These are phyloP conservation scores for Blastobotrys parvus DNA, from an alignment of 805 yeast species.

Conservation along the genomic window DNA sequence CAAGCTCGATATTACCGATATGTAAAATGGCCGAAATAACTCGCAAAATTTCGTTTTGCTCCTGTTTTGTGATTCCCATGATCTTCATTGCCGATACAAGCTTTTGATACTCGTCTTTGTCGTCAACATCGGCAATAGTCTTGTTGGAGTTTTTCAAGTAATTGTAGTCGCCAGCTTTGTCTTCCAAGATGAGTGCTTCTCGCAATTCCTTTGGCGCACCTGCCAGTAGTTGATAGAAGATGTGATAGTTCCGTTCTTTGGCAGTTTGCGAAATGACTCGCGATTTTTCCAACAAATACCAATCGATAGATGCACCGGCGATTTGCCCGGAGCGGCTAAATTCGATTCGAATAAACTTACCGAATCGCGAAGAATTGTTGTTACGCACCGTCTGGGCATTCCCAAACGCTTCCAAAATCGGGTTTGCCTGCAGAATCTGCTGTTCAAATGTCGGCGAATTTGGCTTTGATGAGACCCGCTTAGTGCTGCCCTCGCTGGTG, in stretches of 20 bases:
- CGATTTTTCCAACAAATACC: constrained; percentile 90
- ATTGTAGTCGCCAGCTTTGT: constrained; percentile 41
- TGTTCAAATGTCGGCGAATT: constrained; percentile 51
- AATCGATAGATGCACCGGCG: constrained; percentile 85
- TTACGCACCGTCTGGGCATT: constrained; percentile 93
- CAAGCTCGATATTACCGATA: constrained; percentile 76
- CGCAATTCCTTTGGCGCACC: constrained; percentile 47
- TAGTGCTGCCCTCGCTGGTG: constrained; percentile 32
- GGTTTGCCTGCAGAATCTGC: constrained; percentile 88
- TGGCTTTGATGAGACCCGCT: constrained; percentile 18
- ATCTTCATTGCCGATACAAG: constrained; percentile 59
- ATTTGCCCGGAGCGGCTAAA: constrained; percentile 57
- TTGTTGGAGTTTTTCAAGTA: constrained; percentile 52
- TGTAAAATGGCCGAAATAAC: constrained; percentile 70
- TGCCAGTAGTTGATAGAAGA: constrained; percentile 76
- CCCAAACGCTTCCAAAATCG: constrained; percentile 92
- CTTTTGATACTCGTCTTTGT: constrained; percentile 54
- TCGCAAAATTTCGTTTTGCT: constrained; percentile 51
- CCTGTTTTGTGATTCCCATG: constrained; percentile 57
- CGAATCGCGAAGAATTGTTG: constrained; percentile 92
- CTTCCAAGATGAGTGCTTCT: constrained; percentile 30
- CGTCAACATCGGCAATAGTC: constrained; percentile 68
- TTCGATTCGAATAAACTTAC: constrained; percentile 86
- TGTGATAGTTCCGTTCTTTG: constrained; percentile 85
- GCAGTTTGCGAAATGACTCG: constrained; percentile 72